phyloP scores from a whole-genome alignment of 1,284 basidiomycete species.

The Malassezia vespertilionis region DNA sequence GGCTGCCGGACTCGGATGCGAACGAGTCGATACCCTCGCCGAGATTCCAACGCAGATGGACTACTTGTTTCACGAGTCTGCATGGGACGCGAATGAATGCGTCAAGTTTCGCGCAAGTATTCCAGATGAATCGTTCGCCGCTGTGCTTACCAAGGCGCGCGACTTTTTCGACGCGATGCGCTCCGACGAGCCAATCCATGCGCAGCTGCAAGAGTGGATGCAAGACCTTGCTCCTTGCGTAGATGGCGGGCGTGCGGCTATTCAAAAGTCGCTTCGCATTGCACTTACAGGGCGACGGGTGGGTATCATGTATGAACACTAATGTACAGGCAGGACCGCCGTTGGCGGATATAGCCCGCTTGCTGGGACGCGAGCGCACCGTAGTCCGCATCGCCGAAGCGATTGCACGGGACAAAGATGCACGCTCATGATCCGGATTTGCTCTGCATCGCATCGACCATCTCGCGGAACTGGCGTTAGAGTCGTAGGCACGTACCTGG shows the following conservation, averaged over 20 bases:
- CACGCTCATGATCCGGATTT: neutral
- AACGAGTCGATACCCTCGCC: conserved; percentile 13
- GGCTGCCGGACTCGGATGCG: conserved; percentile 2
- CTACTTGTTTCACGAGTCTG: conserved; percentile 10
- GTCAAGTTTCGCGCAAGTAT: conserved; percentile 2
- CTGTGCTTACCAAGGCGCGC: neutral
- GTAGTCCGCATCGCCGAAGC: conserved; percentile 3
- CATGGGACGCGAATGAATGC: conserved; percentile 6
- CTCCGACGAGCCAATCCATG: neutral
- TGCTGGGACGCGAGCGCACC: conserved; percentile 6
- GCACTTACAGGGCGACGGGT: conserved; percentile 13
- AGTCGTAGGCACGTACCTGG: too few species aligned
- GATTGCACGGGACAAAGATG: conserved; percentile 5
- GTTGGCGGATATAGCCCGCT: conserved; percentile 10
- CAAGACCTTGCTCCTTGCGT: neutral
- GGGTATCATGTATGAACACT: neutral
- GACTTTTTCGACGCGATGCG: neutral
- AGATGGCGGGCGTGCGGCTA: conserved; percentile 3
- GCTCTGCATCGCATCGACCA: conserved; percentile 26
- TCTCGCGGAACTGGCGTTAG: conserved; percentile 41
- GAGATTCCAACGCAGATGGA: neutral
- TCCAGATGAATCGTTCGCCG: neutral
- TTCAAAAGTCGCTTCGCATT: conserved; percentile 17
- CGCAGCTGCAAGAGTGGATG: conserved; percentile 7
- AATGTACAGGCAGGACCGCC: conserved; percentile 11